Evolutionary conservation across 1,139 yeast species (phyloP).

Genomic region (Candida frijolesensis): DNA sequence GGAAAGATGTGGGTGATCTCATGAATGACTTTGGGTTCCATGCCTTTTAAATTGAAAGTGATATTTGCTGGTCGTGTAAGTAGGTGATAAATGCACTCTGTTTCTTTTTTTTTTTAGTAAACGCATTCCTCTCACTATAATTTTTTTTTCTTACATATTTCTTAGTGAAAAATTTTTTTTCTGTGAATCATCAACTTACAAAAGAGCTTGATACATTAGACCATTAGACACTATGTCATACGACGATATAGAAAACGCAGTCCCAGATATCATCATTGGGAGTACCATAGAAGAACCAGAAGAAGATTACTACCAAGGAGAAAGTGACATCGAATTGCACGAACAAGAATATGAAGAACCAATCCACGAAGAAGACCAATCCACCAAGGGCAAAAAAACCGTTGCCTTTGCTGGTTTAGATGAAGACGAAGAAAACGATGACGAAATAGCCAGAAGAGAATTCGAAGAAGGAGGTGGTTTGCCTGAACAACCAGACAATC

Average conservation of each 20-base stretch:
- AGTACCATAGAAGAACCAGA: constrained; percentile 52
- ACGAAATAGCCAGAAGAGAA: constrained; percentile 70
- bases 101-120: constrained; percentile 3
- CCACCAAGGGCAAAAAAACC: constrained; percentile 61
- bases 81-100: constrained; percentile 1
- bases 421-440: constrained; percentile 62
- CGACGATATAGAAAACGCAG: constrained; percentile 80
- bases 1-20: constrained; percentile 89
- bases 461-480: constrained; percentile 98
- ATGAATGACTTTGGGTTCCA: constrained; percentile 96
- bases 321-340: constrained; percentile 52
- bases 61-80: constrained; percentile 10
- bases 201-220: background rate
- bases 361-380: constrained; percentile 20
- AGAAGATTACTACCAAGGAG: constrained; percentile 43
- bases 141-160: constrained; percentile 2
- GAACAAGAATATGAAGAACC: constrained; percentile 37
- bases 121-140: background rate
- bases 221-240: constrained; percentile 36
- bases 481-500: constrained; percentile 92
- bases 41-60: constrained; percentile 19
- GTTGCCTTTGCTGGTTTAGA: constrained; percentile 84
- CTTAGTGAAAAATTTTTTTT: constrained; percentile 10
- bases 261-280: constrained; percentile 84
- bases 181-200: constrained; percentile 1